A percentile compares a stretch with the other conserved stretches of the same genome.
Conservation (phyloP, 169 alveolate genomes). For the Cystoisospora suis region DNA sequence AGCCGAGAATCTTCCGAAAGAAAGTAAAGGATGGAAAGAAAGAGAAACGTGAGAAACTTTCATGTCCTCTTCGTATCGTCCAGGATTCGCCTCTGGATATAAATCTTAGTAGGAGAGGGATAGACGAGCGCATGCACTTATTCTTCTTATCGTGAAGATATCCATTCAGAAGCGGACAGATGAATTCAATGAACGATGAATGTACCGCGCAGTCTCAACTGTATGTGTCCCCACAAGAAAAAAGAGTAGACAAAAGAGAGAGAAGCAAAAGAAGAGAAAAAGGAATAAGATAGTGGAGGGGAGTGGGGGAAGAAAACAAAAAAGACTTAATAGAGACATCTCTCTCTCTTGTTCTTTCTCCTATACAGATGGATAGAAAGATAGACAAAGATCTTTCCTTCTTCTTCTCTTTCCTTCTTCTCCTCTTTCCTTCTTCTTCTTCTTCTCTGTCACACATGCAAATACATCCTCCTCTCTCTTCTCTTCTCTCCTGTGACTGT, state of each 20-base stretch:
- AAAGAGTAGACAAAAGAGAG: background rate
- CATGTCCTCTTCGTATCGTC: too few species aligned
- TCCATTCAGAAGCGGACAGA: background rate
- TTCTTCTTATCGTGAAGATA: background rate
- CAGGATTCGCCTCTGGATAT: too few species aligned
- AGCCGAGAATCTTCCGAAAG: background rate
- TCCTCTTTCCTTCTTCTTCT: background rate
- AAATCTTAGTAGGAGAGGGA: too few species aligned
- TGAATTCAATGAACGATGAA: background rate
- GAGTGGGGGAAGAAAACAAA: background rate
- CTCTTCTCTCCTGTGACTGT: background rate
- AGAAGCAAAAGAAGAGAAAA: background rate
- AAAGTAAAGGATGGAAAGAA: background rate
- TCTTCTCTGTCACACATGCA: background rate
- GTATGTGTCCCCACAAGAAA: background rate
- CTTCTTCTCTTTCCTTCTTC: background rate
- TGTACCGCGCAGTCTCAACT: slow-evolving; percentile 5
- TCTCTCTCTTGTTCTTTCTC: too few species aligned
- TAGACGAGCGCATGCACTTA: background rate
- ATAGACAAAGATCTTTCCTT: background rate
- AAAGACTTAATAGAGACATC: too few species aligned
- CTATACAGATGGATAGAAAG: too few species aligned
- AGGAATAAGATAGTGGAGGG: background rate
- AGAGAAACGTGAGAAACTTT: background rate
- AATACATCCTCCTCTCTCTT: background rate